Evolutionary conservation across 164 flowering plant genomes (phyloP).

Genomic region (Berberis thunbergii): DNA sequence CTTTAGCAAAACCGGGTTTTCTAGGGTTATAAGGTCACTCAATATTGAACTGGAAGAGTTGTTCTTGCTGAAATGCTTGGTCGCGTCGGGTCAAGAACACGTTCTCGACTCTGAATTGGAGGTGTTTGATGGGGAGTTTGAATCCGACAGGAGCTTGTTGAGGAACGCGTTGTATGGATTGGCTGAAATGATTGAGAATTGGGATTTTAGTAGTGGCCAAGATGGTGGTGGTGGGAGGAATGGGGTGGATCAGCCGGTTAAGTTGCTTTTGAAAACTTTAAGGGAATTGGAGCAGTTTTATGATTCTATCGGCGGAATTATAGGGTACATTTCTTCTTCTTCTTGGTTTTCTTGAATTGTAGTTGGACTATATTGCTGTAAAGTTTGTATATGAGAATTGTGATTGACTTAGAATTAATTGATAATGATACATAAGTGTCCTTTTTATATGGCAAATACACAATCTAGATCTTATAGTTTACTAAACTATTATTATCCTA

Average conservation of each 20-base stretch:
- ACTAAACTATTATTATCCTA: too few relatives aligned
- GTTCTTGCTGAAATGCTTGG: constrained; percentile 64
- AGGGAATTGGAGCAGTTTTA: constrained; percentile 65
- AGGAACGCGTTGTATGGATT: constrained; percentile 54
- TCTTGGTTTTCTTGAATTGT: constrained; percentile 13
- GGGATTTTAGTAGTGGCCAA: constrained; percentile 18
- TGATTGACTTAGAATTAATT: background rate
- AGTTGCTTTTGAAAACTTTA: constrained; percentile 44
- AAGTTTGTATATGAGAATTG: background rate
- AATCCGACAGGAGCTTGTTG: constrained; percentile 28
- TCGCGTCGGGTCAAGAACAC: constrained; percentile 88
- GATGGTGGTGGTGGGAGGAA: constrained; percentile 10
- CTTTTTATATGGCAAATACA: too few relatives aligned
- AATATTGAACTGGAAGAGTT: constrained; percentile 22
- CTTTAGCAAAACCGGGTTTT: constrained; percentile 24
- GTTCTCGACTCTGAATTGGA: constrained; percentile 21
- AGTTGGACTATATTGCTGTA: constrained; percentile 3
- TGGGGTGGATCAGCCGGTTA: constrained; percentile 25
- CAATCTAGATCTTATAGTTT: background rate
- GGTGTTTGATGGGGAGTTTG: constrained; percentile 14
- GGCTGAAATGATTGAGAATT: constrained; percentile 63
- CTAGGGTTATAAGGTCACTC: constrained; percentile 13
- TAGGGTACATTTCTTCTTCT: constrained; percentile 33
- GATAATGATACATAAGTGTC: too few relatives aligned
- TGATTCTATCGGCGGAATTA: constrained; percentile 90